Conservation (phyloP, 352 stramenopile genomes). For the Phytophthora foliorum region DNA sequence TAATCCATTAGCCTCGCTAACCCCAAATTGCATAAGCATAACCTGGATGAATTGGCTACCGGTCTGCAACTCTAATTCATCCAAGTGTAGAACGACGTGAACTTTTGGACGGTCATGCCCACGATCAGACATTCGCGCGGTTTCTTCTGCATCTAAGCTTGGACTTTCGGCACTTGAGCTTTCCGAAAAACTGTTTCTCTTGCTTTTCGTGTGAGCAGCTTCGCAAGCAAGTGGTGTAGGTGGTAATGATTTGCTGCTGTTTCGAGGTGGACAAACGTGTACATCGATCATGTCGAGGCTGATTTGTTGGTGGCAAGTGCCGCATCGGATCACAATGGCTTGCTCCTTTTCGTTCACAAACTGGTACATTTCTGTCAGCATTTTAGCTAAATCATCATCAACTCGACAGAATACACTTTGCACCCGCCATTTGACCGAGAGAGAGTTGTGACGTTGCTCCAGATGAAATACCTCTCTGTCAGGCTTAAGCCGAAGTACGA, state of each 20-base stretch:
- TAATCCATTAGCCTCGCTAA: conserved; percentile 1
- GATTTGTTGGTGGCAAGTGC: conserved; percentile 68
- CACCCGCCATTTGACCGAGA: conserved; percentile 66
- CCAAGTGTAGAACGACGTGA: conserved; percentile 51
- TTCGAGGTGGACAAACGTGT: conserved; percentile 54
- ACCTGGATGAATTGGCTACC: conserved; percentile 52
- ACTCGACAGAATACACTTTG: conserved; percentile 53
- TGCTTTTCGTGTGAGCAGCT: background rate
- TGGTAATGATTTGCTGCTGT: conserved; percentile 22
- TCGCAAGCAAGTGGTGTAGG: conserved; percentile 20
- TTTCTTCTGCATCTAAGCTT: conserved; percentile 3
- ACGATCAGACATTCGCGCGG: background rate
- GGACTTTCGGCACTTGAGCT: conserved; percentile 16
- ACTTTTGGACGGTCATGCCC: conserved; percentile 28
- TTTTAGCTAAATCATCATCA: conserved; percentile 55
- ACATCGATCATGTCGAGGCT: conserved; percentile 62
- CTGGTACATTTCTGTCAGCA: conserved; percentile 65
- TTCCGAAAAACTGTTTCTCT: conserved; percentile 37
- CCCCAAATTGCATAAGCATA: conserved; percentile 41
- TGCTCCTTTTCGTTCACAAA: conserved; percentile 67
- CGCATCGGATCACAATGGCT: conserved; percentile 60
- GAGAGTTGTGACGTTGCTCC: conserved; percentile 41
- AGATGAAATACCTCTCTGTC: conserved; percentile 62
- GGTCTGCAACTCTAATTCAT: conserved; percentile 61
- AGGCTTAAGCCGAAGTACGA: conserved; percentile 65